phyloP scores from a whole-genome alignment of 2,329 filamentous ascomycete species.

The Tolypocladium nubicola region DNA sequence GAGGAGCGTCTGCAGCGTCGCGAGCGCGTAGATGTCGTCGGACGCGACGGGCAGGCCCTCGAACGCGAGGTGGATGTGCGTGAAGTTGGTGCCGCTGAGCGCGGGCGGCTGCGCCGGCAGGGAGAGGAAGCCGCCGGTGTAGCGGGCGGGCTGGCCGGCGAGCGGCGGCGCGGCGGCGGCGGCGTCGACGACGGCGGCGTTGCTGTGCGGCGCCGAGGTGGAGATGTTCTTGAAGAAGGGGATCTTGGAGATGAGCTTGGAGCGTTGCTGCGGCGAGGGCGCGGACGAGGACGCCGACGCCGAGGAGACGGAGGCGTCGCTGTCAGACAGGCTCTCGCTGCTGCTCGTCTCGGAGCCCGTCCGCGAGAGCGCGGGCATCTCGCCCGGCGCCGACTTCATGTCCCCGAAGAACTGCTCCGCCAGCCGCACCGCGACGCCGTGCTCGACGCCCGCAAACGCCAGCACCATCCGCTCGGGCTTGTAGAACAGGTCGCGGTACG shows the following conservation, averaged over 20 bases:
- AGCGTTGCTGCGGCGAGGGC: conserved; percentile 29
- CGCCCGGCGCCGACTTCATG: conserved; percentile 47
- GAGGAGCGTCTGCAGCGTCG: conserved; percentile 88
- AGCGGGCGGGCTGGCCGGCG: conserved; percentile 58
- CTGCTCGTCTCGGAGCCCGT: conserved; percentile 47
- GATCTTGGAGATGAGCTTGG: conserved; percentile 67
- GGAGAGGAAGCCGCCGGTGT: conserved; percentile 88
- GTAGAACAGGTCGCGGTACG: conserved; percentile 78
- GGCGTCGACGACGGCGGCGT: conserved; percentile 31
- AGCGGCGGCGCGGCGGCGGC: conserved; percentile 21
- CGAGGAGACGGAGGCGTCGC: conserved; percentile 22
- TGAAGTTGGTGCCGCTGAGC: conserved; percentile 68
- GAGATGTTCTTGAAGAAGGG: conserved; percentile 87
- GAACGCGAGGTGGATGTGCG: conserved; percentile 91
- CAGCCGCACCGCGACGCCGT: conserved; percentile 67
- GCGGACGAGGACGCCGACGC: conserved; percentile 16
- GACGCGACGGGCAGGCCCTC: conserved; percentile 86
- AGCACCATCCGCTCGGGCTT: conserved; percentile 85
- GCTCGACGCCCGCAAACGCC: conserved; percentile 85
- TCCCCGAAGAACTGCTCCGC: conserved; percentile 84
- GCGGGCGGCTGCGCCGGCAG: conserved; percentile 73
- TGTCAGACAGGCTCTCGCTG: conserved; percentile 22
- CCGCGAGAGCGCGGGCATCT: conserved; percentile 38
- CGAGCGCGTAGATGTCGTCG: conserved; percentile 90
- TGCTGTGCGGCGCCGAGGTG: conserved; percentile 55